Conservation (phyloP, 805 yeast species). For the Candida arabinofermentans region DNA sequence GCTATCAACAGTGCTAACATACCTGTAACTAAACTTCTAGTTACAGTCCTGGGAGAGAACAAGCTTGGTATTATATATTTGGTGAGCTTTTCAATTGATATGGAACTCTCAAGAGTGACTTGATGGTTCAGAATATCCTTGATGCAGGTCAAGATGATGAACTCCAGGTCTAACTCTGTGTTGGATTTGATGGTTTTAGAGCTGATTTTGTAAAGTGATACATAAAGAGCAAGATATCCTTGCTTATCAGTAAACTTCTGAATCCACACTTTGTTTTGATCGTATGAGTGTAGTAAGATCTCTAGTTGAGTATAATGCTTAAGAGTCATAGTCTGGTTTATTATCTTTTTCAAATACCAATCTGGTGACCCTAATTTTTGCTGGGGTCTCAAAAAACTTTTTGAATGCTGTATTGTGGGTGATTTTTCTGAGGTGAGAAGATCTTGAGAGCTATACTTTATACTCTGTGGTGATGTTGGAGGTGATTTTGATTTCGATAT, state of each 20-base stretch:
- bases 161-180: conserved; percentile 63
- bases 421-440: no score
- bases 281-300: conserved; percentile 10
- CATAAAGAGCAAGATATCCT: conserved; percentile 76
- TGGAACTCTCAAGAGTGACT: conserved; percentile 56
- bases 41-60: conserved; percentile 66
- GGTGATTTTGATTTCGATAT: neutral
- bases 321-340: conserved; percentile 35
- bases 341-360: conserved; percentile 39
- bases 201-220: conserved; percentile 55
- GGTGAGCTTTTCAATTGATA: conserved; percentile 42
- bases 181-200: conserved; percentile 36
- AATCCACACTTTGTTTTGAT: conserved; percentile 55
- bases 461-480: conserved; percentile 1
- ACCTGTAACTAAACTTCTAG: conserved; percentile 79
- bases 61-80: conserved; percentile 69
- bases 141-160: conserved; percentile 70
- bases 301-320: conserved; percentile 35
- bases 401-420: neutral
- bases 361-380: conserved; percentile 33
- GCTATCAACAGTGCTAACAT: conserved; percentile 50
- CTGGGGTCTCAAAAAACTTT: conserved; percentile 3
- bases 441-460: no score
- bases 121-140: conserved; percentile 65
- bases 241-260: conserved; percentile 68